Percentiles rank a stretch among this genome's conserved stretches.
Conservation (phyloP, 164 flowering plant genomes). For the Pachysandra terminalis region DNA sequence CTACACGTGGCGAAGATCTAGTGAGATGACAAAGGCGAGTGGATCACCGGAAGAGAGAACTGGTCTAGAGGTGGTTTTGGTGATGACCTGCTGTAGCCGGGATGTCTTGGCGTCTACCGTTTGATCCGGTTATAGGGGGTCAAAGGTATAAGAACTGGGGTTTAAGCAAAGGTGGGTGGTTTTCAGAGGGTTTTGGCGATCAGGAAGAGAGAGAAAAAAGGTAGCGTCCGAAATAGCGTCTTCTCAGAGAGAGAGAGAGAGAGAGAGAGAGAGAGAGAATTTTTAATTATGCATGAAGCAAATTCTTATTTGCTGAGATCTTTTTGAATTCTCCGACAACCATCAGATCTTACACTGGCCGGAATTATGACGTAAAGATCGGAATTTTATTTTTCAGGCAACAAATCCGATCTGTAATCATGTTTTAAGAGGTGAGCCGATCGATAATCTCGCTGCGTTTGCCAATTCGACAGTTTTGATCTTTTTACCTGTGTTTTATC, state of each 20-base stretch:
- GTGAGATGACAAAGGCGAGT: conserved; percentile 4
- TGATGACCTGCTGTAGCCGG: conserved; percentile 39
- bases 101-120: conserved; percentile 25
- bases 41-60: conserved; percentile 43
- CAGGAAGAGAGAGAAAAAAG: conserved; percentile 17
- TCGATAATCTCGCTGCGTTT: background rate
- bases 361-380: conserved; percentile 11
- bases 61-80: conserved; percentile 50
- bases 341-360: conserved; percentile 3
- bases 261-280: too few species aligned
- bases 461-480: background rate
- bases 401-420: background rate
- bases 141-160: conserved; percentile 65
- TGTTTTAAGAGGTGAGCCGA: conserved; percentile 13
- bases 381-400: conserved; percentile 1
- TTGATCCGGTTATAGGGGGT: conserved; percentile 34
- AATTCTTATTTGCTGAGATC: conserved; percentile 9
- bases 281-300: conserved; percentile 1
- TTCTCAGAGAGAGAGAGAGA: conserved; percentile 2
- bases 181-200: conserved; percentile 70
- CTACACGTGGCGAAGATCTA: conserved; percentile 12
- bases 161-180: conserved; percentile 48
- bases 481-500: background rate
- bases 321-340: background rate
- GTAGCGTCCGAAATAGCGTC: conserved; percentile 20